Conservation (phyloP, 495 filamentous ascomycete genomes). For the Hypomontagnella submonticulosa region DNA sequence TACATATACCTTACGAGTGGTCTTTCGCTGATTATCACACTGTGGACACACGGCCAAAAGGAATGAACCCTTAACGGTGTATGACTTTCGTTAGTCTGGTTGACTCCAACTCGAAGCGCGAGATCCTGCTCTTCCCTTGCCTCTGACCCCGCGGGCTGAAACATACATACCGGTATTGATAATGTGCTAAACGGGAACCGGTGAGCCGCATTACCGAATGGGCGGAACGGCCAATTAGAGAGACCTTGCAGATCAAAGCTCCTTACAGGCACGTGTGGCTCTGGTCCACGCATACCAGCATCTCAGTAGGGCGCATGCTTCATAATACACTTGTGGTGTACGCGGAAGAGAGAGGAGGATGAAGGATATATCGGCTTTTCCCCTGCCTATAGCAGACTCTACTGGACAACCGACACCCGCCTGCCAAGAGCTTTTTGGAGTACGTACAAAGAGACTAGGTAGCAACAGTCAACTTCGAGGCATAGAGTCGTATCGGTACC, state of each 20-base stretch:
- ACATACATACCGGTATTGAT: constrained; percentile 34
- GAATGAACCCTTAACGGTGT: not conserved
- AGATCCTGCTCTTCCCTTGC: not conserved
- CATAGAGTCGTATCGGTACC: too few relatives aligned
- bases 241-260: constrained; percentile 22
- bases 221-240: constrained; percentile 1
- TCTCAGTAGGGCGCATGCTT: not conserved
- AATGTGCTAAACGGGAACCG: not conserved
- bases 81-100: constrained; percentile 4
- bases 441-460: too few relatives aligned
- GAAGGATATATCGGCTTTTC: too few relatives aligned
- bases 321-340: too few relatives aligned
- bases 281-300: constrained; percentile 5
- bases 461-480: too few relatives aligned
- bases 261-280: constrained; percentile 6
- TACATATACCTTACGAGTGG: not conserved
- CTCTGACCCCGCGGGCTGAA: constrained; percentile 16
- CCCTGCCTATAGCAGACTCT: too few relatives aligned
- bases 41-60: not conserved
- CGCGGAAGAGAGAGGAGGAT: too few relatives aligned
- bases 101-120: constrained; percentile 8
- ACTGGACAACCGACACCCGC: too few relatives aligned
- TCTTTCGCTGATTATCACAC: constrained; percentile 9
- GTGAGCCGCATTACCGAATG: constrained; percentile 24
- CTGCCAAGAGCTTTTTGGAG: too few relatives aligned